Evolutionary conservation across 441 rosid species (phyloP), one percentile per base, ranked within the genome.

Genomic region (Bruguiera hainesii): DNA sequence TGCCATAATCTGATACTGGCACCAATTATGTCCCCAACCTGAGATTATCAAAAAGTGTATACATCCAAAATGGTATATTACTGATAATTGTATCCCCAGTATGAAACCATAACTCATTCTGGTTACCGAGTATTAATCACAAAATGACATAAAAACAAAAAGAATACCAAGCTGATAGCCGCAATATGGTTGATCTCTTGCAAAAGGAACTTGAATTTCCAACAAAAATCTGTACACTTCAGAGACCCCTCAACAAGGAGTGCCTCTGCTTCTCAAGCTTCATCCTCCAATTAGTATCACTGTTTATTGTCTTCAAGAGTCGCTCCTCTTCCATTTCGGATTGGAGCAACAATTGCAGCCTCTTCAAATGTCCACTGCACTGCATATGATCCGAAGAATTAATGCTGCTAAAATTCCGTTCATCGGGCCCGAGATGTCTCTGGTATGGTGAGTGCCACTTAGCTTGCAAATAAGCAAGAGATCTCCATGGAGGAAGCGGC

Each of bases 401-500:
- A 49, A 59, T 48, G 68, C 67, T 39, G 6, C 66, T 63, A 35
- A 74, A 69, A 55, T 70, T 71, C 58, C 66, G 79, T 11, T 76
- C 78, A 26, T 79, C 83, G 0, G 82, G 90, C 60, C 64, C 65
- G 7, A 85, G 67, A 68, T 72, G 84, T 31, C 97, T 83, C 77
- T 80, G 83, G 74, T 84, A 76, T 0, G 85, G 86, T 0, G 96
- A 89, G 67, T 79, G 78, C 98, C 98, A 93, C 76, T 93, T 93
- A 7, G 95, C 90, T 70, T 85, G 85, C 80, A 93, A 75, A 74
- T 93, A 93, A 48, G 86, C 84, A 3, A 91, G 77, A 4, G 98
- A 91, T 76, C 97, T 85, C 98, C 98, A 93, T 0, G 98, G 98
- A 71, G 98, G 98, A 61, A 93, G 79, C 7, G 95, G 92, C 98